Conservation (phyloP, 2,329 filamentous ascomycete species). For the Metarhizium guizhouense region DNA sequence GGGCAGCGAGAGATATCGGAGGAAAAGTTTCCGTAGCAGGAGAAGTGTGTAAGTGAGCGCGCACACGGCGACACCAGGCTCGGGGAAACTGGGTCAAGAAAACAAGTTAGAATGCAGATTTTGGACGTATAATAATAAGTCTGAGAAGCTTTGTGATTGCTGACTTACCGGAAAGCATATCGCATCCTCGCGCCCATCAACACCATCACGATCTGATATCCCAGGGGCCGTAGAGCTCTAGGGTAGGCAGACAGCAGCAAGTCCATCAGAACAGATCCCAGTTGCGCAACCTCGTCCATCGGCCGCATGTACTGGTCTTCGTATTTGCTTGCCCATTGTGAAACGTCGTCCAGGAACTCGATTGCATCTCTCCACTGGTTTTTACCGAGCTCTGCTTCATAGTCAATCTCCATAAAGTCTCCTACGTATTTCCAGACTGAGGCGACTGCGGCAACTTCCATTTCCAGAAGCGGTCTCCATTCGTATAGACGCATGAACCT, state of each 20-base stretch:
- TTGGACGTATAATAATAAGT: background rate
- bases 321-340: constrained; percentile 42
- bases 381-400: constrained; percentile 27
- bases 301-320: constrained; percentile 52
- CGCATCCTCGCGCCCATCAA: constrained; percentile 57
- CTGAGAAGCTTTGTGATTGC: background rate
- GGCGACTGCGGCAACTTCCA: constrained; percentile 59
- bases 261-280: constrained; percentile 50
- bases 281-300: constrained; percentile 35
- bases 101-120: background rate
- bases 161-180: constrained; percentile 52
- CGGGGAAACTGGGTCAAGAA: constrained; percentile 26
- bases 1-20: constrained; percentile 53
- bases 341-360: constrained; percentile 40
- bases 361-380: constrained; percentile 38
- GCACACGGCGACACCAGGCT: constrained; percentile 28
- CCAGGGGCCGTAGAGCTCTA: constrained; percentile 34
- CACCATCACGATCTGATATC: constrained; percentile 41
- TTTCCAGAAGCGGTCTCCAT: constrained; percentile 58
- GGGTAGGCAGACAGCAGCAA: constrained; percentile 51
- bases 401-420: constrained; percentile 58
- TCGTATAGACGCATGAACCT: constrained; percentile 58
- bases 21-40: constrained; percentile 40
- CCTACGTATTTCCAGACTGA: constrained; percentile 65
- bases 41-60: constrained; percentile 39